Conservation (phyloP, 768 basidiomycete genomes). For the Lanmaoa pseudosensibilis region DNA sequence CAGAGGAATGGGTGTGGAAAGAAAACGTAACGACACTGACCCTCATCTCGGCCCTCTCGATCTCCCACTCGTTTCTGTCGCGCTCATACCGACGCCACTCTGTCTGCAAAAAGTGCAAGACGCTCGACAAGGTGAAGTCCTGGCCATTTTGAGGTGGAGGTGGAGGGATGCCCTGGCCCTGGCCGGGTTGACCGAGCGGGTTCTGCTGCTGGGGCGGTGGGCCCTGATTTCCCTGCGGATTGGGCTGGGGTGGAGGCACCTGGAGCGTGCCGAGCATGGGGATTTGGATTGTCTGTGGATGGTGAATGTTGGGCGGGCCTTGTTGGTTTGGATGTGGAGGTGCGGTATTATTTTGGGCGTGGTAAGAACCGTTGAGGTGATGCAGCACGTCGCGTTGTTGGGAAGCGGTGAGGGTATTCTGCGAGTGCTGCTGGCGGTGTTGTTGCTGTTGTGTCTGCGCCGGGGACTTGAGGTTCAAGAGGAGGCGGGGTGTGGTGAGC, state of each 20-base stretch:
- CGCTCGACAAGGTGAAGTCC: slow-evolving; percentile 90
- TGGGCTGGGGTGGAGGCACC: slow-evolving; percentile 54
- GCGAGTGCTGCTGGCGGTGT: slow-evolving; percentile 26
- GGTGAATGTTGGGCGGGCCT: slow-evolving; percentile 35
- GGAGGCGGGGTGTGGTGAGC: slow-evolving; percentile 36
- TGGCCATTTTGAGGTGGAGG: slow-evolving; percentile 85
- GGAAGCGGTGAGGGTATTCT: slow-evolving; percentile 26
- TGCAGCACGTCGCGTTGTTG: slow-evolving; percentile 33
- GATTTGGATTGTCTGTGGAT: slow-evolving; percentile 47
- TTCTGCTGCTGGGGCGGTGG: slow-evolving; percentile 56
- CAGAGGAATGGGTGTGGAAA: neutral
- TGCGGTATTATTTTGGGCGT: slow-evolving; percentile 24
- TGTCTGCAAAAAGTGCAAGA: slow-evolving; percentile 95
- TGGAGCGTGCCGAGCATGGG: slow-evolving; percentile 76
- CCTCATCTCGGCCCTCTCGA: slow-evolving; percentile 98
- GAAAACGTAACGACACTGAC: slow-evolving; percentile 48
- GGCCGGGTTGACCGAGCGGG: slow-evolving; percentile 53
- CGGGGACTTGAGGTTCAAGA: slow-evolving; percentile 33
- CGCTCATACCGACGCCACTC: slow-evolving; percentile 98
- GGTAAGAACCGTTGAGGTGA: slow-evolving; percentile 32
- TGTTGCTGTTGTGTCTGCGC: slow-evolving; percentile 23
- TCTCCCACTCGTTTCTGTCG: slow-evolving; percentile 99
- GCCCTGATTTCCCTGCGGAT: slow-evolving; percentile 37
- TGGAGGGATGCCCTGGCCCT: slow-evolving; percentile 60
- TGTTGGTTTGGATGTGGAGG: slow-evolving; percentile 14